phyloP scores from a whole-genome alignment of 1,139 yeast species.

The Pneumocystis murina region DNA sequence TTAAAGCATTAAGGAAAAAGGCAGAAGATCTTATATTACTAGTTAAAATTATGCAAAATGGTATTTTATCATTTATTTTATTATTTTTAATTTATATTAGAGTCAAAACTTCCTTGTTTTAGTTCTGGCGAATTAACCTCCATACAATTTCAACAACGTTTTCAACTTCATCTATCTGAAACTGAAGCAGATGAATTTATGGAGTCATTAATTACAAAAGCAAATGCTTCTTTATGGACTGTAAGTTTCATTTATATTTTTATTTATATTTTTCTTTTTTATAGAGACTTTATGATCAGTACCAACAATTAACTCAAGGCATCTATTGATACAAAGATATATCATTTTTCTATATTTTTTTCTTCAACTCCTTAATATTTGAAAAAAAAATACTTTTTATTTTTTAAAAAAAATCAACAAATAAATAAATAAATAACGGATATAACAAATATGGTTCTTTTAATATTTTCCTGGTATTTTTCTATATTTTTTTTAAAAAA shows the following conservation, averaged over 20 bases:
- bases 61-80: neutral
- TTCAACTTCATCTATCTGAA: conserved; percentile 61
- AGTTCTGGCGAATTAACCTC: conserved; percentile 76
- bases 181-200: conserved; percentile 64
- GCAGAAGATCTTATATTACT: conserved; percentile 59
- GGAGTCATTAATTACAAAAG: conserved; percentile 61
- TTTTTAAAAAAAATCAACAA: too few relatives aligned
- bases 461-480: too few relatives aligned
- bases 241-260: neutral
- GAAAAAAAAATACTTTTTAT: neutral
- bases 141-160: conserved; percentile 57
- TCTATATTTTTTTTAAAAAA: too few relatives aligned
- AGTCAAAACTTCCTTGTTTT: conserved; percentile 80
- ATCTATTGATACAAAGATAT: conserved; percentile 32
- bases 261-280: neutral
- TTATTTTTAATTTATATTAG: conserved; percentile 21
- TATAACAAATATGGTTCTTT: too few relatives aligned
- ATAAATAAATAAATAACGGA: too few relatives aligned
- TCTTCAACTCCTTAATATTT: neutral
- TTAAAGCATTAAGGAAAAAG: conserved; percentile 52
- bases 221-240: conserved; percentile 80
- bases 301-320: conserved; percentile 86
- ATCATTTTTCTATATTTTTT: neutral
- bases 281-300: conserved; percentile 70
- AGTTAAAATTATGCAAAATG: conserved; percentile 81